phyloP scores from a whole-genome alignment of 495 filamentous ascomycete species.

The Trichoderma orchidacearum region DNA sequence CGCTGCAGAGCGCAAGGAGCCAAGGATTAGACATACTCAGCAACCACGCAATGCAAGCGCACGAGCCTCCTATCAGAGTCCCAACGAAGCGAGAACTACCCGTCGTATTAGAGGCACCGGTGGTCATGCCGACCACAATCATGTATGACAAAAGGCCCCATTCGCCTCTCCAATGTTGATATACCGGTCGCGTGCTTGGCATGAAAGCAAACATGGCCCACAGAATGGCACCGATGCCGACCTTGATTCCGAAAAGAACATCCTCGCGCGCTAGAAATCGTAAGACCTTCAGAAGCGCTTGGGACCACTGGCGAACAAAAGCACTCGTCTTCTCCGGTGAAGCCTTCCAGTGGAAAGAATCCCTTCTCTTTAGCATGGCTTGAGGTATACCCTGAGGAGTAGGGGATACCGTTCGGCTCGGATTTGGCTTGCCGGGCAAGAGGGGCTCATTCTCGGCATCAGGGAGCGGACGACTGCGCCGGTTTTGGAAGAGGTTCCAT shows the following conservation, averaged over 20 bases:
- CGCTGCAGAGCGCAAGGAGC: slow-evolving; percentile 63
- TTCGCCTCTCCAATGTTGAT: slow-evolving; percentile 84
- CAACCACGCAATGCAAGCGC: slow-evolving; percentile 66
- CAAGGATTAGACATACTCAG: slow-evolving; percentile 56
- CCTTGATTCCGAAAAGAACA: slow-evolving; percentile 72
- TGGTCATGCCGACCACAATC: slow-evolving; percentile 96
- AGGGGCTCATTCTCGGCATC: slow-evolving; percentile 35
- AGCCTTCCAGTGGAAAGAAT: slow-evolving; percentile 27
- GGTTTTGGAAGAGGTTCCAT: slow-evolving; percentile 10
- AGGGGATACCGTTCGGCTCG: slow-evolving; percentile 20
- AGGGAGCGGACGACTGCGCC: slow-evolving; percentile 26
- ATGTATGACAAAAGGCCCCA: slow-evolving; percentile 97
- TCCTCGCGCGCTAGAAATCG: slow-evolving; percentile 36
- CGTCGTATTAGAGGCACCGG: slow-evolving; percentile 87
- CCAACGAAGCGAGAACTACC: slow-evolving; percentile 77
- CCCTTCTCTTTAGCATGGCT: slow-evolving; percentile 24
- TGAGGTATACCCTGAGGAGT: slow-evolving; percentile 34
- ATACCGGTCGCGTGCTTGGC: slow-evolving; percentile 59
- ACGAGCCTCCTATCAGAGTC: slow-evolving; percentile 66
- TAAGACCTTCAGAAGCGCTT: slow-evolving; percentile 20
- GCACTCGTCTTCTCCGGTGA: slow-evolving; percentile 17
- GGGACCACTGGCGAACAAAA: slow-evolving; percentile 21
- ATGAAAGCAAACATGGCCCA: slow-evolving; percentile 84
- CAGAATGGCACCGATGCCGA: slow-evolving; percentile 73
- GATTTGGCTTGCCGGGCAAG: slow-evolving; percentile 19